These are phyloP conservation scores for Chenopodium album DNA, from an alignment of 148 eudicot species.

Conservation along the genomic window DNA sequence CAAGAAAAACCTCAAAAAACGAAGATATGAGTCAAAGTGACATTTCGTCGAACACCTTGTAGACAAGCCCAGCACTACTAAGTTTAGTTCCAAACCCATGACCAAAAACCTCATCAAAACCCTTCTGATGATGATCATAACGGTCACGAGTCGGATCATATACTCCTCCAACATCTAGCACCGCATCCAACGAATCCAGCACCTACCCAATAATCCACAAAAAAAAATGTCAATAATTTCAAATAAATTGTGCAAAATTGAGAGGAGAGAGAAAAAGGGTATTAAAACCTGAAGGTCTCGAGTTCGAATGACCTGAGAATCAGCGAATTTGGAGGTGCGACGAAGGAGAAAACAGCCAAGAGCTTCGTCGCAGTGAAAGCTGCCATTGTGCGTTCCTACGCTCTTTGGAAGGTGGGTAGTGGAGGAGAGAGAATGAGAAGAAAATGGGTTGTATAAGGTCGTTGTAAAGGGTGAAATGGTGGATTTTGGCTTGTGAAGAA, in stretches of 20 bases:
- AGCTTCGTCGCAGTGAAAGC: conserved; percentile 96
- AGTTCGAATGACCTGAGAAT: conserved; percentile 62
- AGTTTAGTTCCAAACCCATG: conserved; percentile 57
- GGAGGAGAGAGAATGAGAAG: conserved; percentile 31
- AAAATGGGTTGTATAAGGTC: conserved; percentile 7
- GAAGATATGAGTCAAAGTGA: neutral
- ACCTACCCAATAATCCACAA: conserved; percentile 38
- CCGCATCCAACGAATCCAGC: conserved; percentile 77
- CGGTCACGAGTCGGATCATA: conserved; percentile 68
- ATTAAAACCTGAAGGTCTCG: conserved; percentile 64
- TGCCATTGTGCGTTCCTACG: conserved; percentile 88
- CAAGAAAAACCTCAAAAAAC: neutral
- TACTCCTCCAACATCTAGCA: conserved; percentile 94
- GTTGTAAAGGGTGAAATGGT: neutral
- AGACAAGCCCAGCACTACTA: conserved; percentile 56
- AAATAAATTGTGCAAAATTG: neutral
- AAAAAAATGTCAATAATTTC: neutral
- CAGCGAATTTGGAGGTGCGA: conserved; percentile 57
- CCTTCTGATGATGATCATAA: conserved; percentile 95
- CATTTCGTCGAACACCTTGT: conserved; percentile 39
- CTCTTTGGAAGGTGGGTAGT: conserved; percentile 33
- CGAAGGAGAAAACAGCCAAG: conserved; percentile 93
- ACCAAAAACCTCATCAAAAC: conserved; percentile 82
- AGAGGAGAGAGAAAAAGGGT: neutral
- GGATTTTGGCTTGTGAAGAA: conserved; percentile 1